Conservation (phyloP, 768 basidiomycete genomes). For the Mrakia hoshinonis region DNA sequence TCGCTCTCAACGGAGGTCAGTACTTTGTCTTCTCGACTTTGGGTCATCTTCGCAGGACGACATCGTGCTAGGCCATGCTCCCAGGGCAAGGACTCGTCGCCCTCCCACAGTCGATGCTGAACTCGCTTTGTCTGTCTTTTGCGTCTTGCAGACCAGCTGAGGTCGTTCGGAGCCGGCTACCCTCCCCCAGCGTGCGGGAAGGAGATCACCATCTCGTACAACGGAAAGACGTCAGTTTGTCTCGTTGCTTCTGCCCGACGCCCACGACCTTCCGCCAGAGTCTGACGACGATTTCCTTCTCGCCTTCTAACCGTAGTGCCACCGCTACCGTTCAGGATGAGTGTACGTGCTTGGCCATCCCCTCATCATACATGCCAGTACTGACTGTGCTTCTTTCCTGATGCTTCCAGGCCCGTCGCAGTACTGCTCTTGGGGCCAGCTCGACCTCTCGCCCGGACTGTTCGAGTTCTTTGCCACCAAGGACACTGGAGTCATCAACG, state of each 20-base stretch:
- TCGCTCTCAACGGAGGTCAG: conserved; percentile 1
- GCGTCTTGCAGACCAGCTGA: neutral
- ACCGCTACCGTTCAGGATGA: neutral
- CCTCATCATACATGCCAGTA: neutral
- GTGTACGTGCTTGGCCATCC: neutral
- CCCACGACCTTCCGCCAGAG: too few relatives aligned
- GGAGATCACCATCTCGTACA: neutral
- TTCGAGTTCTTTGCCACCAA: conserved; percentile 3
- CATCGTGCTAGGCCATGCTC: too few relatives aligned
- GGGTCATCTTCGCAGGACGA: too few relatives aligned
- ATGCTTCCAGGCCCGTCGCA: neutral
- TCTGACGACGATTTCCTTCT: too few relatives aligned
- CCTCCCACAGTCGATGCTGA: too few relatives aligned
- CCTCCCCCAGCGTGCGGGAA: neutral
- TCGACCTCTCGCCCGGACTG: conserved; percentile 5
- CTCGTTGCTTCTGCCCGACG: too few relatives aligned
- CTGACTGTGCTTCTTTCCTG: neutral
- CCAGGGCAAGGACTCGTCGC: too few relatives aligned
- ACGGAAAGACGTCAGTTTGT: neutral
- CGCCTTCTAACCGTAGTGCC: neutral
- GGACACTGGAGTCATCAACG: neutral
- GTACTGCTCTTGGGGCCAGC: conserved; percentile 15
- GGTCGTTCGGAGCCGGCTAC: conserved; percentile 4
- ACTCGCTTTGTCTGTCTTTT: too few relatives aligned
- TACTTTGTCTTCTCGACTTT: too few relatives aligned